phyloP scores from a whole-genome alignment of 2,329 filamentous ascomycete species.

The Davidsoniella eucalypti region DNA sequence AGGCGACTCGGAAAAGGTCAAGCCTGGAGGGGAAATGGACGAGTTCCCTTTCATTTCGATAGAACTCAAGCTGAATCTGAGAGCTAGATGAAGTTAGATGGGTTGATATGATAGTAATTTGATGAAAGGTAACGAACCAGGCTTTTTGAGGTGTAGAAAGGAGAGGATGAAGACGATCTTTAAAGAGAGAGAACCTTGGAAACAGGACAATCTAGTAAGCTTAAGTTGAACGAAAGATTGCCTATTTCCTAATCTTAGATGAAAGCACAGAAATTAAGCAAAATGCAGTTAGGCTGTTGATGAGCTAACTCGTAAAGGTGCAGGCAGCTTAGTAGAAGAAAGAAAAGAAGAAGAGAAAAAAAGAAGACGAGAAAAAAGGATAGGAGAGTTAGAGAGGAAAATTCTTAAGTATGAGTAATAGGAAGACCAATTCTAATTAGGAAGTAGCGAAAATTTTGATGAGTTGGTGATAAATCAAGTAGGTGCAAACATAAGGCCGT shows the following conservation, averaged over 20 bases:
- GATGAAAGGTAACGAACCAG: not conserved
- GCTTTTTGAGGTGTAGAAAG: not conserved
- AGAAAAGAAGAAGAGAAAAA: constrained; percentile 5
- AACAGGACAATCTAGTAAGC: not conserved
- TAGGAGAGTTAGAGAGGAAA: not conserved
- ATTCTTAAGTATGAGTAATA: not conserved
- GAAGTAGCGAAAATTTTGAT: not conserved
- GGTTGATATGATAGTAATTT: not conserved
- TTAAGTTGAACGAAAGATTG: no score
- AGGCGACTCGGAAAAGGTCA: constrained; percentile 4
- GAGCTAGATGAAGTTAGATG: not conserved
- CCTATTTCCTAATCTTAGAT: not conserved
- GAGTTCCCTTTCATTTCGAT: not conserved
- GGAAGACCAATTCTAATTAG: no score
- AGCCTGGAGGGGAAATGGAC: constrained; percentile 5
- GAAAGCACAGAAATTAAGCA: not conserved
- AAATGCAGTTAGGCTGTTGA: not conserved
- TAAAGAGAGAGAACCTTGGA: not conserved
- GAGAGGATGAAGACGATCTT: not conserved
- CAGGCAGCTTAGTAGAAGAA: not conserved
- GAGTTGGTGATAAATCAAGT: not conserved
- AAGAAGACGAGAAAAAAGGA: not conserved
- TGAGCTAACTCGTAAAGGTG: no score
- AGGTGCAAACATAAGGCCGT: not conserved
- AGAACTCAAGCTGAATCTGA: not conserved